Evolutionary conservation across 116 monocot species (phyloP).

Genomic region (Phalaenopsis hybrid): DNA sequence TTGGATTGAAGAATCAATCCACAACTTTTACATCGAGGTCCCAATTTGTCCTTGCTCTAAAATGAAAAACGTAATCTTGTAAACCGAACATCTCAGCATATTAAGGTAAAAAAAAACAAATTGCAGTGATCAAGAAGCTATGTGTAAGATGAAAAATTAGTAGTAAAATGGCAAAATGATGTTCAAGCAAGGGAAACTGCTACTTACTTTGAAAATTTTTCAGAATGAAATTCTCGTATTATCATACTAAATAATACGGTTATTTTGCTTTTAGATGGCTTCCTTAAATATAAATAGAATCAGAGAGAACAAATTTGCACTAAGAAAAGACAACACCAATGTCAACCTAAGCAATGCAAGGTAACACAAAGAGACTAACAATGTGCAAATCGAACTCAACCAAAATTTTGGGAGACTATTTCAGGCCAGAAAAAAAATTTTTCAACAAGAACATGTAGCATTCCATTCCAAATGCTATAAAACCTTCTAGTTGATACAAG

Average conservation of each 20-base stretch:
- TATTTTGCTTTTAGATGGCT: neutral
- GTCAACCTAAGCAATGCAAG: too few relatives aligned
- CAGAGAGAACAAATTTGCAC: neutral
- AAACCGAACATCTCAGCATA: neutral
- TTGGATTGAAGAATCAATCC: constrained; percentile 50
- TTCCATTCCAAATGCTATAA: too few relatives aligned
- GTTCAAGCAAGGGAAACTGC: neutral
- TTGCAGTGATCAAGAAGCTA: constrained; percentile 1
- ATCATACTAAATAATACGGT: neutral
- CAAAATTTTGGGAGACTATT: too few relatives aligned
- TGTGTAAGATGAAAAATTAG: constrained; percentile 5
- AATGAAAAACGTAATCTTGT: neutral
- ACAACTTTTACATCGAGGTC: constrained; percentile 62
- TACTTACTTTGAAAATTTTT: neutral
- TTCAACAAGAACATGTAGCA: too few relatives aligned
- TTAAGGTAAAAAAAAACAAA: neutral
- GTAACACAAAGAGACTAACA: too few relatives aligned
- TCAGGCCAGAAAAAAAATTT: too few relatives aligned
- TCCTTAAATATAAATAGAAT: neutral
- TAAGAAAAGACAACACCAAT: too few relatives aligned
- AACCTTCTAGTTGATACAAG: too few relatives aligned
- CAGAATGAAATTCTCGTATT: neutral
- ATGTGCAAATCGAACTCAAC: too few relatives aligned
- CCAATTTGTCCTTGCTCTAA: constrained; percentile 30
- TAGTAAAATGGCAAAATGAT: constrained; percentile 6